Evolutionary conservation across 148 eudicot genomes (phyloP), one percentile per base, ranked within the genome.

Genomic region (Heliamphora exappendiculata): DNA sequence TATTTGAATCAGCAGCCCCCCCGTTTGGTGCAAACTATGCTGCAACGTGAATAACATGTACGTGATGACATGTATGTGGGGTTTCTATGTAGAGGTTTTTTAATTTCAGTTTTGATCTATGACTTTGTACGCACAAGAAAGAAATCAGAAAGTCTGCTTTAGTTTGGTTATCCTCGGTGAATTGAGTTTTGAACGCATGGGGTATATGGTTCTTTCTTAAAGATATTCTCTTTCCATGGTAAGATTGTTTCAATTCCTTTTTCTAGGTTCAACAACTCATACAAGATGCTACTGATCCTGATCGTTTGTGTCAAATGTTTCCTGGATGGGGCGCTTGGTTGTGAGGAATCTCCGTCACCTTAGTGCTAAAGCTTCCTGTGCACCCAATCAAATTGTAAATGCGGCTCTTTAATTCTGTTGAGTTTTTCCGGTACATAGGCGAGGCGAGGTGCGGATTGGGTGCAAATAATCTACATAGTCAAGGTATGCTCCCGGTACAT

Each of bases 241-340:
- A 16, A 17, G 6, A 63, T 62, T 49, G 17, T 10, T 69, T 31
- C 45, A 33, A 37, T 17, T 60, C 50, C 31, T 26, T 80, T 72
- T 62, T 72, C 78, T 73, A 95, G 99, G 99, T 95, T 82, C 99
- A 92, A 79, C 99, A 95, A 81, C 91, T 92, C 26, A 86, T 95
- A 82, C 99, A 95, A 81, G 97, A 95, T 79, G 97, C 99, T 50
- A 89, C 86, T 60, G 99, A 95, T 88, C 88, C 99, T 17, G 99
- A 95, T 77, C 94, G 99, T 5, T 73, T 92, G 76, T 88, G 89
- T 81, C 86, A 92, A 14, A 87, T 95, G 97, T 95, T 91, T 81
- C 99, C 97, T 29, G 99, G 97, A 82, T 95, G 99, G 99, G 99
- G 90, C 73, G 88, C 97, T 55, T 95, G 99, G 99, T 67, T 95